Percentiles rank a stretch among this genome's conserved stretches.
Conservation (phyloP, 371 early-diverging fungal species). For the Circinella umbellata region DNA sequence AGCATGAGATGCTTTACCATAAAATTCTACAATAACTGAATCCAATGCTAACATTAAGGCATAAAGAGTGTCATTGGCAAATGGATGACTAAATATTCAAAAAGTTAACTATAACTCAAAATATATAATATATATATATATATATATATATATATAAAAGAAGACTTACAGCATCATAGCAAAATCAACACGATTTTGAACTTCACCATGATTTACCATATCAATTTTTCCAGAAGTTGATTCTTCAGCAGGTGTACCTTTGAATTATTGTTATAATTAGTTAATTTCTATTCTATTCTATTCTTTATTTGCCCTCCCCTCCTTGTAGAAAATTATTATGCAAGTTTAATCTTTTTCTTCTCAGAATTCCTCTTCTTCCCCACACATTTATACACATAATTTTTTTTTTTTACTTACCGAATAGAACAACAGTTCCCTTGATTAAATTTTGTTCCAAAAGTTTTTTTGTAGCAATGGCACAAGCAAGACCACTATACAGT, state of each 20-base stretch:
- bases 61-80: slow-evolving; percentile 36
- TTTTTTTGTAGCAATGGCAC: slow-evolving; percentile 60
- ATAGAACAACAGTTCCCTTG: slow-evolving; percentile 65
- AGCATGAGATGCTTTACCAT: slow-evolving; percentile 69
- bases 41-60: slow-evolving; percentile 50
- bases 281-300: no score
- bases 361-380: no score
- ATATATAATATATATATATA: no score
- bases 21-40: slow-evolving; percentile 55
- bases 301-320: no score
- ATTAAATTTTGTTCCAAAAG: slow-evolving; percentile 57
- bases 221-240: slow-evolving; percentile 71
- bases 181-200: slow-evolving; percentile 63
- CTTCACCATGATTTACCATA: slow-evolving; percentile 65
- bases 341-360: no score
- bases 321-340: no score
- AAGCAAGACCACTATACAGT: slow-evolving; percentile 64
- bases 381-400: no score
- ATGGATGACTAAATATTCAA: slow-evolving; percentile 44
- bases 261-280: no score
- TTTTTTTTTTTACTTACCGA: slow-evolving; percentile 43
- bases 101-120: no score
- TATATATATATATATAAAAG: background rate
- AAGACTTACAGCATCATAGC: slow-evolving; percentile 79
- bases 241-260: slow-evolving; percentile 82